A percentile compares a stretch with the other conserved stretches of the same genome.
These are phyloP conservation scores for Sextonia rubra DNA, from an alignment of 164 flowering plant species.

Conservation along the genomic window DNA sequence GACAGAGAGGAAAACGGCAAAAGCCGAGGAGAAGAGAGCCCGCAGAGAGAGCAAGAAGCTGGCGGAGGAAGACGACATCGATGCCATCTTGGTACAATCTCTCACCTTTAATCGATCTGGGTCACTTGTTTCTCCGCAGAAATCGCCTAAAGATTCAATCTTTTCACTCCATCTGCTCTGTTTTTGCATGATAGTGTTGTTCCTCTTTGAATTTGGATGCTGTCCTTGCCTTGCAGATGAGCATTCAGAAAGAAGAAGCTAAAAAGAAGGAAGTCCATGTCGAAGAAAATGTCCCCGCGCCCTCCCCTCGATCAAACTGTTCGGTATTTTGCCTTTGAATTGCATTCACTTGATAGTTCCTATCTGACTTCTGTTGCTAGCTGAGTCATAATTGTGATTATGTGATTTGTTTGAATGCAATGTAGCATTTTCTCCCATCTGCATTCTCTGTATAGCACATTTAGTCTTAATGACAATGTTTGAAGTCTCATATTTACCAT, in stretches of 20 bases:
- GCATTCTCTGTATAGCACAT: not conserved
- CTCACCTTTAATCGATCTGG: too few relatives aligned
- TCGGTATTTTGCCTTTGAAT: constrained; percentile 41
- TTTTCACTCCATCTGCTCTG: not conserved
- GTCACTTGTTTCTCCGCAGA: not conserved
- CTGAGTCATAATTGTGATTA: not conserved
- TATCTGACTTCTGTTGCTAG: not conserved
- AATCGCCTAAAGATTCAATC: too few relatives aligned
- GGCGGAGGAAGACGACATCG: constrained; percentile 91
- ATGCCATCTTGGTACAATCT: constrained; percentile 68
- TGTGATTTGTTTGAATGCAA: not conserved
- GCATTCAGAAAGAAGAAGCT: constrained; percentile 94
- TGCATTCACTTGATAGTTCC: not conserved
- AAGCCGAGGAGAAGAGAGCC: constrained; percentile 84
- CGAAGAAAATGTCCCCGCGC: constrained; percentile 86
- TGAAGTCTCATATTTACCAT: too few relatives aligned
- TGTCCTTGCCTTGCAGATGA: constrained; percentile 41
- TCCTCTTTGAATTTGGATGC: not conserved
- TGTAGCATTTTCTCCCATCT: not conserved
- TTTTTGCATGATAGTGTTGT: not conserved
- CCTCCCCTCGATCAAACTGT: constrained; percentile 89
- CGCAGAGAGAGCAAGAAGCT: constrained; percentile 83
- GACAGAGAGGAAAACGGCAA: constrained; percentile 89
- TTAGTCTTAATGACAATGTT: too few relatives aligned
- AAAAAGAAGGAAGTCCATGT: constrained; percentile 92